A percentile compares a stretch with the other conserved stretches of the same genome.
These are phyloP conservation scores for Dioscorea zingiberensis DNA, from an alignment of 106 monocot species.

Conservation along the genomic window DNA sequence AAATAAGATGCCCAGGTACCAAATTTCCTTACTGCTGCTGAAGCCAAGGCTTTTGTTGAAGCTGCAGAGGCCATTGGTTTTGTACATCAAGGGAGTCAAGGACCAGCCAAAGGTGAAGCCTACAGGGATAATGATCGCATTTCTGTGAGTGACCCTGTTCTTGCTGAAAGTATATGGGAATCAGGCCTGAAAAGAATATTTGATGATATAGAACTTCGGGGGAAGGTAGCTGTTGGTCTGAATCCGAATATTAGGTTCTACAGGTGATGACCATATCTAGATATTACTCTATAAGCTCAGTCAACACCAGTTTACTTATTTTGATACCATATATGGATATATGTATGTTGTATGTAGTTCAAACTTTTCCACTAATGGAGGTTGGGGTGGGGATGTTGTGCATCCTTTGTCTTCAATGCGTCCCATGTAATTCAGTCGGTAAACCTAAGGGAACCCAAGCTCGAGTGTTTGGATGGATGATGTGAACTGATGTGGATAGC, in stretches of 20 bases:
- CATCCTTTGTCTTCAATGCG: no score
- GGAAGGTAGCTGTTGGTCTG: conserved; percentile 57
- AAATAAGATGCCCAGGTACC: conserved; percentile 48
- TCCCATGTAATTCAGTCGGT: no score
- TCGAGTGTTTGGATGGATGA: no score
- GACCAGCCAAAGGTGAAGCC: conserved; percentile 84
- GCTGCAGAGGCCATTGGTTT: conserved; percentile 72
- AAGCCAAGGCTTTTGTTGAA: conserved; percentile 74
- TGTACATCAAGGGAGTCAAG: conserved; percentile 83
- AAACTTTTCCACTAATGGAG: no score
- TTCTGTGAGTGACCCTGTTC: conserved; percentile 50
- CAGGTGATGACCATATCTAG: conserved; percentile 36
- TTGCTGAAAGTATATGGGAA: conserved; percentile 76
- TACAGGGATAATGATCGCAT: conserved; percentile 94
- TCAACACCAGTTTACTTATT: no score
- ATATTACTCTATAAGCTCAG: no score
- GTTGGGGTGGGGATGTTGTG: no score
- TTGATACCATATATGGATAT: no score
- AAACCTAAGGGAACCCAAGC: no score
- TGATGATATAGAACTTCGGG: conserved; percentile 49
- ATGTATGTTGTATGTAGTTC: no score
- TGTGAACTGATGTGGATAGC: no score
- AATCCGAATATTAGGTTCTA: conserved; percentile 96
- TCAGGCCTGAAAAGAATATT: conserved; percentile 72
- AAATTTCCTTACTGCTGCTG: conserved; percentile 57